phyloP scores from a whole-genome alignment of 768 basidiomycete genomes.

The Hysterangium stoloniferum region DNA sequence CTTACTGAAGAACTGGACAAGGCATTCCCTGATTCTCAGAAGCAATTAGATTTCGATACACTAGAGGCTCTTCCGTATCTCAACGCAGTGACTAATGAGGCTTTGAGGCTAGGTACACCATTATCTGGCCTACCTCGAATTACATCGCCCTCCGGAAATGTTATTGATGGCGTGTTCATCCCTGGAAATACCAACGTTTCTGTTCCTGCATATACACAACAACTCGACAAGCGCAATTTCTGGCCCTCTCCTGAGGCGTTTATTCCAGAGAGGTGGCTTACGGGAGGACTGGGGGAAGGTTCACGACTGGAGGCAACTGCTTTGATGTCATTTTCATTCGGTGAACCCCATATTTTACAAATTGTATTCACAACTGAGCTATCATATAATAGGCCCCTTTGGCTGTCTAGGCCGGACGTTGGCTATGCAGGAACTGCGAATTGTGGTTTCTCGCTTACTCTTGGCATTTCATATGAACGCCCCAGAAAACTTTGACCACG shows the following conservation, averaged over 20 bases:
- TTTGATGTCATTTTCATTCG: conserved; percentile 23
- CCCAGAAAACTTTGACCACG: conserved; percentile 20
- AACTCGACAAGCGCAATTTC: conserved; percentile 24
- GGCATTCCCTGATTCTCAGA: conserved; percentile 16
- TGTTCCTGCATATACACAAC: conserved; percentile 22
- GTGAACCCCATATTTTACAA: conserved; percentile 14
- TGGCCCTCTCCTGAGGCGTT: conserved; percentile 17
- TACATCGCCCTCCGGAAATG: conserved; percentile 19
- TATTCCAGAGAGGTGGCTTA: conserved; percentile 26
- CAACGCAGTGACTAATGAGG: conserved; percentile 26
- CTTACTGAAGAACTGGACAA: conserved; percentile 24
- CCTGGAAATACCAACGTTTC: conserved; percentile 24
- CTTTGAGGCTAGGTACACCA: conserved; percentile 24
- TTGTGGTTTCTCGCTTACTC: conserved; percentile 21
- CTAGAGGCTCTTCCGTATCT: conserved; percentile 26
- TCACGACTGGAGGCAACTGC: conserved; percentile 20
- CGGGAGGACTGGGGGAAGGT: conserved; percentile 22
- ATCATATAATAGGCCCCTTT: conserved; percentile 22
- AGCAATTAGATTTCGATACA: conserved; percentile 6
- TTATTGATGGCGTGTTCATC: conserved; percentile 23
- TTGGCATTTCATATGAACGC: conserved; percentile 24
- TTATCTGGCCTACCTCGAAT: conserved; percentile 27
- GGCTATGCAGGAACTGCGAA: conserved; percentile 25
- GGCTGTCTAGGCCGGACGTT: conserved; percentile 25
- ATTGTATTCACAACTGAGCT: neutral